Percentiles rank a stretch among this genome's conserved stretches.
Evolutionary conservation across 2,329 filamentous ascomycete species (phyloP).

Genomic region (Meredithiella fracta): DNA sequence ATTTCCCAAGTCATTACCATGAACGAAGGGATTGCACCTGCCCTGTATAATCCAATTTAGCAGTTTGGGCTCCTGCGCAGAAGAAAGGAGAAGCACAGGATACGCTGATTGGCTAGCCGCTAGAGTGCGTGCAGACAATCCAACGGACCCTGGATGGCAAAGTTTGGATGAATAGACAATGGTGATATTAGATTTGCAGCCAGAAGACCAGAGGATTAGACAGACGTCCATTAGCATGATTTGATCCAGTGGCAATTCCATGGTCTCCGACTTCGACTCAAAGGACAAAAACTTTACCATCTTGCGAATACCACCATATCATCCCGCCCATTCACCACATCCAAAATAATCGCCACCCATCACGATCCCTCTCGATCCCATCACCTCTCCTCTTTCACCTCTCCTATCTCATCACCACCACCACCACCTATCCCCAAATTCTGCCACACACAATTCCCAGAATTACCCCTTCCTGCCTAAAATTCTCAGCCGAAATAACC

Average conservation of each 20-base stretch:
- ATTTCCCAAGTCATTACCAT: too few relatives aligned
- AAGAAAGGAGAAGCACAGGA: background rate
- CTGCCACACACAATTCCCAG: background rate
- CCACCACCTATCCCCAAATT: background rate
- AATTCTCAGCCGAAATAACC: background rate
- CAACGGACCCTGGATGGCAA: background rate
- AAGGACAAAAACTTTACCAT: too few relatives aligned
- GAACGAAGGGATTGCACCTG: background rate
- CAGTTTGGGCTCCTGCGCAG: background rate
- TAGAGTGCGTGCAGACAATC: background rate
- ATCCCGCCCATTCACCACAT: too few relatives aligned
- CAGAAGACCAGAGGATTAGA: too few relatives aligned
- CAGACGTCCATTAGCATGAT: too few relatives aligned
- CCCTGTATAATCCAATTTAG: background rate
- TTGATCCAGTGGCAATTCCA: too few relatives aligned
- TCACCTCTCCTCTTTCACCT: background rate
- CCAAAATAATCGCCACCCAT: background rate
- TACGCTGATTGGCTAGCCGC: background rate
- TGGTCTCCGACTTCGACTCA: too few relatives aligned
- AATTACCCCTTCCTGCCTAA: background rate
- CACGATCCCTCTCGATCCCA: background rate
- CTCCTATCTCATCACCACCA: background rate
- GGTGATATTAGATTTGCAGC: background rate
- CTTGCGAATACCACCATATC: too few relatives aligned
- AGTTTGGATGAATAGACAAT: too few relatives aligned